A percentile compares a stretch with the other conserved stretches of the same genome.
phyloP scores from a whole-genome alignment of 805 yeast species.

The Wickerhamomyces kurtzmanii region DNA sequence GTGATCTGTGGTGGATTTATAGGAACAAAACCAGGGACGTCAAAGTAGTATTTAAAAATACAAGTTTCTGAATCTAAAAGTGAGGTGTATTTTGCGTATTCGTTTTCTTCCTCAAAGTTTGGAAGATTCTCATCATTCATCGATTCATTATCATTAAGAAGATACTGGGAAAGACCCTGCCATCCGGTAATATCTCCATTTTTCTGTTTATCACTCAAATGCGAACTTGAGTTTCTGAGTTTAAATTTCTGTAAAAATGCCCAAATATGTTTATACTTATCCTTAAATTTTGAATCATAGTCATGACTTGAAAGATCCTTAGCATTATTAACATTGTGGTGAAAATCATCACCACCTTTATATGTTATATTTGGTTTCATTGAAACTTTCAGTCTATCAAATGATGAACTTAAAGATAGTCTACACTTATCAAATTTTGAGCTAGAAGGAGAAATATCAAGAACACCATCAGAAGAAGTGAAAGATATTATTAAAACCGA shows the following conservation, averaged over 20 bases:
- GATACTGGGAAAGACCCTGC: conserved; percentile 72
- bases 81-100: conserved; percentile 75
- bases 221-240: conserved; percentile 3
- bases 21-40: conserved; percentile 60
- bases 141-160: conserved; percentile 25
- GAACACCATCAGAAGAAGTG: conserved; percentile 37
- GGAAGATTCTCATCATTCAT: conserved; percentile 25
- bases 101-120: no score
- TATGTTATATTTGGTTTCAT: conserved; percentile 67
- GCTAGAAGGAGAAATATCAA: conserved; percentile 45
- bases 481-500: conserved; percentile 58
- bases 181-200: conserved; percentile 40
- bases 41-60: conserved; percentile 54
- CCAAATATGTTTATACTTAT: no score
- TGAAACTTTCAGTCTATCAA: conserved; percentile 45
- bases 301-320: no score
- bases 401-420: conserved; percentile 29
- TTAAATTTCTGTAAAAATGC: no score
- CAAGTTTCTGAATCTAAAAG: conserved; percentile 52
- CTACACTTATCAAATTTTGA: conserved; percentile 50
- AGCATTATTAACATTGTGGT: conserved; percentile 8
- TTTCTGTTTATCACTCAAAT: conserved; percentile 6
- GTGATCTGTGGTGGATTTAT: conserved; percentile 19
- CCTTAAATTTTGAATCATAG: no score
- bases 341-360: conserved; percentile 21